Conservation (phyloP, 306 rosid species). For the Cucurbita argyrosperma region DNA sequence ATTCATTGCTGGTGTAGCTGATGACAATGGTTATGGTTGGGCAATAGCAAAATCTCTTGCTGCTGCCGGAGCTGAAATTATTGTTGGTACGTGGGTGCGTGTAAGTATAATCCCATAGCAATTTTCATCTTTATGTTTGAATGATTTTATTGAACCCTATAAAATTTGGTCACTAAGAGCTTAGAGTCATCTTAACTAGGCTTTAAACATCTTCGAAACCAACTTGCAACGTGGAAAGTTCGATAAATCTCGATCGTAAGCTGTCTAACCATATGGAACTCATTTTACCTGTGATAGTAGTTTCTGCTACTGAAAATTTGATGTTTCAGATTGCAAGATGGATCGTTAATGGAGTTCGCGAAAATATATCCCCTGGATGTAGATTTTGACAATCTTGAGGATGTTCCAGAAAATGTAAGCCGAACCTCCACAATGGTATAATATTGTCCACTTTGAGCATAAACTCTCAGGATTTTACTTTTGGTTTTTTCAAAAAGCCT, state of each 20-base stretch:
- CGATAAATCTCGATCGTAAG: conserved; percentile 66
- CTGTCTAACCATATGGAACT: neutral
- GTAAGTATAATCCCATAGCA: conserved; percentile 29
- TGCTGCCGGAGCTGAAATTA: conserved; percentile 90
- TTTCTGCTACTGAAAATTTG: conserved; percentile 12
- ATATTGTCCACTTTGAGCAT: no score
- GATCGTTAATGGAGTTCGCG: conserved; percentile 71
- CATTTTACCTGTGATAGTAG: neutral
- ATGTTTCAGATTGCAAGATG: conserved; percentile 63
- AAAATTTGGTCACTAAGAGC: conserved; percentile 3
- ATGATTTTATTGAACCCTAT: neutral
- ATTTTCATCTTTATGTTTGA: neutral
- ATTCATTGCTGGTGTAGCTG: conserved; percentile 88
- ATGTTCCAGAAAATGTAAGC: conserved; percentile 84
- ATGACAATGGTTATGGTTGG: conserved; percentile 94
- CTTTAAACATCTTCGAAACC: conserved; percentile 83
- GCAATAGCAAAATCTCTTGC: conserved; percentile 95
- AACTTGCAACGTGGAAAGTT: conserved; percentile 84
- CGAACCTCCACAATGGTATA: no score
- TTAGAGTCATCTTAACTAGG: conserved; percentile 28
- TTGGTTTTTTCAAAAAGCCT: no score
- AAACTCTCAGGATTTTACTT: no score
- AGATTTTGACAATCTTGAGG: conserved; percentile 67
- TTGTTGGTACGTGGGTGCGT: conserved; percentile 95
- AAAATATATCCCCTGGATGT: conserved; percentile 90